Evolutionary conservation across 192 early-diverging fungal genomes (phyloP).

Genomic region (Backusella psychrophila): DNA sequence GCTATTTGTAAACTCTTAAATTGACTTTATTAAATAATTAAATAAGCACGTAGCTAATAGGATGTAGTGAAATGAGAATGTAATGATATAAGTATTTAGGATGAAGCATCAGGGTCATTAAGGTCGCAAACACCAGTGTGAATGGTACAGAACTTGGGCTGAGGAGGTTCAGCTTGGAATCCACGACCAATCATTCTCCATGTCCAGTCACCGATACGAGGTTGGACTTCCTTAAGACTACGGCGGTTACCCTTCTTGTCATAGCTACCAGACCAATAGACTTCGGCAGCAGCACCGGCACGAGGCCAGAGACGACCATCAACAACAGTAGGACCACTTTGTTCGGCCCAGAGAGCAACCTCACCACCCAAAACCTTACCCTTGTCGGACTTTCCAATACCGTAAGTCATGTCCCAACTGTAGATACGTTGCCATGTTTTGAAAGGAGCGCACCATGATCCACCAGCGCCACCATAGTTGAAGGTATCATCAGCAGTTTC

Average conservation of each 20-base stretch:
- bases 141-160: conserved; percentile 58
- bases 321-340: conserved; percentile 53
- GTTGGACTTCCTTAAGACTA: conserved; percentile 24
- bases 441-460: conserved; percentile 76
- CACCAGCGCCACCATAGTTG: conserved; percentile 46
- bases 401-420: conserved; percentile 59
- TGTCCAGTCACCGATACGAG: conserved; percentile 66
- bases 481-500: conserved; percentile 21
- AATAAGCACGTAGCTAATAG: background rate
- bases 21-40: background rate
- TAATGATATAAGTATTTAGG: background rate
- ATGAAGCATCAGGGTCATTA: conserved; percentile 2
- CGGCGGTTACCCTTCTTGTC: conserved; percentile 43
- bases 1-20: background rate
- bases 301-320: conserved; percentile 72
- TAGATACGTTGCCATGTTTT: conserved; percentile 76
- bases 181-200: conserved; percentile 67
- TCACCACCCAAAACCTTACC: conserved; percentile 69
- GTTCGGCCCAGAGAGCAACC: conserved; percentile 71
- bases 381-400: conserved; percentile 46
- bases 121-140: conserved; percentile 36
- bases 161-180: conserved; percentile 54
- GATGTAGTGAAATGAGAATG: background rate
- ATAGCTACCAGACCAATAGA: conserved; percentile 67
- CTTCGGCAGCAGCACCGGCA: conserved; percentile 62